Conservation (phyloP, 441 rosid genomes). For the Brassica balearica region DNA sequence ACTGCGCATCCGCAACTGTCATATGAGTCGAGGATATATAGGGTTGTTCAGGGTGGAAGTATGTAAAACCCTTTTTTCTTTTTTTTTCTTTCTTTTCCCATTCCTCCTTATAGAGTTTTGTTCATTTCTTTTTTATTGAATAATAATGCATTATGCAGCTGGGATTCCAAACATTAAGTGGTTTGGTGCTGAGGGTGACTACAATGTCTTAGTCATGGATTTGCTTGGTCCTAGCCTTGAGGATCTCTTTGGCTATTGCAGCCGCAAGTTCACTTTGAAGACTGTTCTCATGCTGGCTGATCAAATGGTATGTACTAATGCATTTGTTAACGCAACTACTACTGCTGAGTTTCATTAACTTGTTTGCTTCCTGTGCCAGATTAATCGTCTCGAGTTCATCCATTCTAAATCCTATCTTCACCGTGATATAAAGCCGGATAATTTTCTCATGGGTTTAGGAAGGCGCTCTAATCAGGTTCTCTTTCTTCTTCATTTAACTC, state of each 20-base stretch:
- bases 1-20: conserved; percentile 90
- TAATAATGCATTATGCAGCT: conserved; percentile 51
- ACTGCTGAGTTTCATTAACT: neutral
- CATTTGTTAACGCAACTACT: conserved; percentile 11
- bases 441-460: conserved; percentile 95
- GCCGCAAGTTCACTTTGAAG: conserved; percentile 82
- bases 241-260: conserved; percentile 88
- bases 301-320: conserved; percentile 67
- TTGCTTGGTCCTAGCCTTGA: conserved; percentile 96
- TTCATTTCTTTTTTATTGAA: neutral
- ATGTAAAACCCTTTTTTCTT: conserved; percentile 18
- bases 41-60: conserved; percentile 95
- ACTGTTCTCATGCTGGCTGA: conserved; percentile 95
- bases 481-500: neutral
- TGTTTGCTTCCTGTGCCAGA: conserved; percentile 45
- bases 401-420: conserved; percentile 94
- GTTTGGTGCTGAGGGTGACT: conserved; percentile 91
- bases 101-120: neutral
- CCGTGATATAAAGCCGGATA: conserved; percentile 96
- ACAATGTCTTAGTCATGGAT: conserved; percentile 95
- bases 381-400: conserved; percentile 85
- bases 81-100: neutral
- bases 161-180: conserved; percentile 92
- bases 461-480: conserved; percentile 91
- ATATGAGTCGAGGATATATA: conserved; percentile 84